Percentiles rank a stretch among this genome's conserved stretches.
phyloP scores from a whole-genome alignment of 192 early-diverging fungal species.

The Backusella australiensis region DNA sequence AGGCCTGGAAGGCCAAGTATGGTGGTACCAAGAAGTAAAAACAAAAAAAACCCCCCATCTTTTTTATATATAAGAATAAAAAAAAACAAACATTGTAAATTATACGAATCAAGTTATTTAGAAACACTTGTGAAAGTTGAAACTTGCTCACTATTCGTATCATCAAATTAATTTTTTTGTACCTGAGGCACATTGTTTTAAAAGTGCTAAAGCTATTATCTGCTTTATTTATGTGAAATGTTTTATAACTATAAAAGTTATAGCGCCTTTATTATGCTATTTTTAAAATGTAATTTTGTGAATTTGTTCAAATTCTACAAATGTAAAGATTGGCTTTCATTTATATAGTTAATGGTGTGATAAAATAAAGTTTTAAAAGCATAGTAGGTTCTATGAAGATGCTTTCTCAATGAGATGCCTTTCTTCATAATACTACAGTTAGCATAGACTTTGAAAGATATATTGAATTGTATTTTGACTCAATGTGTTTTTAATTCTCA shows the following conservation, averaged over 20 bases:
- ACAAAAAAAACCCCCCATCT: background rate
- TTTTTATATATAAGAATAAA: background rate
- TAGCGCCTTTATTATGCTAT: background rate
- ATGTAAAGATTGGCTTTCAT: too few species aligned
- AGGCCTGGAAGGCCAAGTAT: conserved; percentile 78
- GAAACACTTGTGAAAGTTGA: background rate
- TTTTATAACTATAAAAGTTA: too few species aligned
- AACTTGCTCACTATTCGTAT: background rate
- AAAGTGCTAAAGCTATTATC: background rate
- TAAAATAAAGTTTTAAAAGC: too few species aligned
- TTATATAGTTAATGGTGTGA: too few species aligned
- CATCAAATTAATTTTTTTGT: background rate
- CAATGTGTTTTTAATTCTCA: too few species aligned
- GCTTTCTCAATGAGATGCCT: too few species aligned
- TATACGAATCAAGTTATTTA: background rate
- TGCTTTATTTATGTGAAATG: background rate
- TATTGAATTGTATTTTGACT: too few species aligned
- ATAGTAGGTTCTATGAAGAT: too few species aligned
- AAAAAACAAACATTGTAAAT: background rate
- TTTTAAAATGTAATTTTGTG: background rate
- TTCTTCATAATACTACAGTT: too few species aligned
- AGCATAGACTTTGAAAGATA: too few species aligned
- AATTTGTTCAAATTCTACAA: too few species aligned
- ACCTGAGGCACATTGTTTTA: background rate
- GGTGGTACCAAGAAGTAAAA: conserved; percentile 34